A percentile compares a stretch with the other conserved stretches of the same genome.
Conservation (phyloP, 2,329 filamentous ascomycete genomes). For the Botrytis galanthina region DNA sequence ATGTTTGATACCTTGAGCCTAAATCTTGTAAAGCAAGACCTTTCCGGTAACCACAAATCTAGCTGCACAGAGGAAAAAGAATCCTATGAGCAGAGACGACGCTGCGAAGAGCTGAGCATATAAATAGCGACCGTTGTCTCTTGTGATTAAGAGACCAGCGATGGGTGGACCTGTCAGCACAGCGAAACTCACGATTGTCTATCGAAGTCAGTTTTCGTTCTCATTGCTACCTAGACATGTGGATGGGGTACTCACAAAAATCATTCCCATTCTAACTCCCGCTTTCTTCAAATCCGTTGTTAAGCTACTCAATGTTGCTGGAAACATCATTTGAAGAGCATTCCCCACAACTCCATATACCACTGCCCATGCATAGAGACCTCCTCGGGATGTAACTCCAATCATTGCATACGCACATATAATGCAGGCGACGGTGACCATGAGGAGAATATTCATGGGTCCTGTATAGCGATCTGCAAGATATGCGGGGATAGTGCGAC, state of each 20-base stretch:
- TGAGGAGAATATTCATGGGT: neutral
- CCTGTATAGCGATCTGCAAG: neutral
- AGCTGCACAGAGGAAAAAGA: neutral
- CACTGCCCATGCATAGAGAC: neutral
- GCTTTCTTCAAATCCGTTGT: neutral
- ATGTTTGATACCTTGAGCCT: neutral
- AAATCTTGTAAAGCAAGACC: neutral
- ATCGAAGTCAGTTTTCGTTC: neutral
- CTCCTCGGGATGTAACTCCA: neutral
- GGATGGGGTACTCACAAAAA: neutral
- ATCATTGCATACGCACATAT: neutral
- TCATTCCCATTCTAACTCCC: neutral
- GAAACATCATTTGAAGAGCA: neutral
- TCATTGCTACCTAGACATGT: neutral
- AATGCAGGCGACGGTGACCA: neutral
- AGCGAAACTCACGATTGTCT: neutral
- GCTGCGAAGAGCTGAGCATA: neutral
- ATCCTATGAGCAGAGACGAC: neutral
- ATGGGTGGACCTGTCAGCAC: neutral
- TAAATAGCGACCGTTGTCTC: neutral
- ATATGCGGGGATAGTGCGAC: neutral
- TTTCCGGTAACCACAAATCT: neutral
- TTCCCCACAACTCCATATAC: neutral
- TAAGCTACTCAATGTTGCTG: neutral
- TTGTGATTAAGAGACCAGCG: neutral